Evolutionary conservation across 1,139 yeast genomes (phyloP).

Genomic region (Suhomyces coccinellae): DNA sequence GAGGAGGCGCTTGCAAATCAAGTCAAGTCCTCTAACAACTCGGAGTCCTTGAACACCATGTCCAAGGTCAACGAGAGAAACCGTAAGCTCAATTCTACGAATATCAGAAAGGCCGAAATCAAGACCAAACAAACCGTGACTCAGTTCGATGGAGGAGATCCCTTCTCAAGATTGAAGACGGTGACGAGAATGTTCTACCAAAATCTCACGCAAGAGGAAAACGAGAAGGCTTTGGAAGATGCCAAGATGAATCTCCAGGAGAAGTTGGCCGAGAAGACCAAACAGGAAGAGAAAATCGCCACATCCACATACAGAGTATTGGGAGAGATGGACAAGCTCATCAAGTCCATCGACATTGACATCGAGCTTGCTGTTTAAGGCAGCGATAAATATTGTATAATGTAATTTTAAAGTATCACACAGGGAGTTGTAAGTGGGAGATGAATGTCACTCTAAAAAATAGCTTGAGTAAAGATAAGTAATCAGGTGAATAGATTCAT

Average conservation of each 20-base stretch:
- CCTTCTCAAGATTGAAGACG: conserved; percentile 87
- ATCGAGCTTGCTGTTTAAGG: conserved; percentile 22
- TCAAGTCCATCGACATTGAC: conserved; percentile 36
- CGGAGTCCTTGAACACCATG: conserved; percentile 39
- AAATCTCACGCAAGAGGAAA: conserved; percentile 45
- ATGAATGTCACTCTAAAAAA: too few relatives aligned
- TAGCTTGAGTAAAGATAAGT: too few relatives aligned
- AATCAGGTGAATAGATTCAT: too few relatives aligned
- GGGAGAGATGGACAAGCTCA: conserved; percentile 47
- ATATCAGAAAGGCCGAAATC: conserved; percentile 78
- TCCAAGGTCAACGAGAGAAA: conserved; percentile 77
- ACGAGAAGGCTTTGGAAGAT: conserved; percentile 45
- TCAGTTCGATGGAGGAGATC: conserved; percentile 62
- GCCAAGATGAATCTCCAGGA: conserved; percentile 38
- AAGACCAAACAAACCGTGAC: conserved; percentile 52
- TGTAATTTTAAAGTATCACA: too few relatives aligned
- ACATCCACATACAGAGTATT: conserved; percentile 44
- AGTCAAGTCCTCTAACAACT: conserved; percentile 21
- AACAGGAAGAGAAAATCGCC: conserved; percentile 43
- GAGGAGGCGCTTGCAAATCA: conserved; percentile 33
- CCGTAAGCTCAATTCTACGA: conserved; percentile 74
- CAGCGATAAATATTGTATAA: not conserved
- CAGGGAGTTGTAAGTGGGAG: too few relatives aligned
- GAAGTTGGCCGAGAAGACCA: conserved; percentile 37
- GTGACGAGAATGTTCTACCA: conserved; percentile 80